Conservation (phyloP, 78 protist genomes). For the Dictyostelium purpureum region DNA sequence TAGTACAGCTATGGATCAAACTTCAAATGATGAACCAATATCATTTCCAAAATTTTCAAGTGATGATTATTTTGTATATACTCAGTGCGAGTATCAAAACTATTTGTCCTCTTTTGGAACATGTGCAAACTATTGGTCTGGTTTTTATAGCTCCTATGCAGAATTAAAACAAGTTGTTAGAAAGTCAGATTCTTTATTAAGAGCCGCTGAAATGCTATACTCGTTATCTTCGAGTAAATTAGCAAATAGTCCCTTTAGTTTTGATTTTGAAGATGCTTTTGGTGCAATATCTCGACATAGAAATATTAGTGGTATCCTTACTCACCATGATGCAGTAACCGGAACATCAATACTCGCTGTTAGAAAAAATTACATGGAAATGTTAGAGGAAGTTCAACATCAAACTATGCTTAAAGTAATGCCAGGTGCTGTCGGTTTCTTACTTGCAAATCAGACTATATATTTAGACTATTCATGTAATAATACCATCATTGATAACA, state of each 20-base stretch:
- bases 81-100: constrained; percentile 13
- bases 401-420: not conserved
- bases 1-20: no score
- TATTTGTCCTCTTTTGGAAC: no score
- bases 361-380: constrained; percentile 16
- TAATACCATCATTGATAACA: not conserved
- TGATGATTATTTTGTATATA: constrained; percentile 12
- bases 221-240: not conserved
- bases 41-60: not conserved
- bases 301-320: constrained; percentile 52
- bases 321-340: constrained; percentile 64
- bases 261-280: not conserved
- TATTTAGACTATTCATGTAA: not conserved
- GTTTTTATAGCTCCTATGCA: constrained; percentile 17
- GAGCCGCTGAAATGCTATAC: constrained; percentile 9
- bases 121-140: constrained; percentile 45
- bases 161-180: constrained; percentile 16
- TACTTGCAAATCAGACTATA: constrained; percentile 25
- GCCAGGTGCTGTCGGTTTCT: not conserved
- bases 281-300: not conserved
- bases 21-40: not conserved
- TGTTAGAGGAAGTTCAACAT: constrained; percentile 18
- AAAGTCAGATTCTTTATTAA: constrained; percentile 1
- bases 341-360: constrained; percentile 27
- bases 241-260: not conserved